Conservation (phyloP, 192 early-diverging fungal species). For the Podila verticillata region DNA sequence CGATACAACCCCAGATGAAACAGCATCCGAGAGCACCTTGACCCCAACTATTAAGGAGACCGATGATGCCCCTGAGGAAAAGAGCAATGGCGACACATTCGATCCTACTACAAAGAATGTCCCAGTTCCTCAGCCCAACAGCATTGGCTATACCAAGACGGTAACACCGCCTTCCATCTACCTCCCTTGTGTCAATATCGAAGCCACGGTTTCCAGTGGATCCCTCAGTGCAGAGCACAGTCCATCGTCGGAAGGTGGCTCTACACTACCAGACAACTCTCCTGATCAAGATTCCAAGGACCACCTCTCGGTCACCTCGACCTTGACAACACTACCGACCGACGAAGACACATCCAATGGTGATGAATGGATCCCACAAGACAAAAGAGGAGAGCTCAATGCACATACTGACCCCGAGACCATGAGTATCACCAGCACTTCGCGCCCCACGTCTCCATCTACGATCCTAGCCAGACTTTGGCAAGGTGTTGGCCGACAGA, state of each 20-base stretch:
- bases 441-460: not conserved
- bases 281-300: not conserved
- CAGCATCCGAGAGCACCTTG: not conserved
- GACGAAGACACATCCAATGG: not conserved
- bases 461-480: not conserved
- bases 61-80: not conserved
- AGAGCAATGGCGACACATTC: not conserved
- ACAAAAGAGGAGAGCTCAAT: not conserved
- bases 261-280: not conserved
- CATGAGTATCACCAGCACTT: not conserved
- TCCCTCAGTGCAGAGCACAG: too few species aligned
- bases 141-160: conserved; percentile 1
- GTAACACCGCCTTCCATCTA: not conserved
- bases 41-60: not conserved
- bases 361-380: not conserved
- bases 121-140: not conserved
- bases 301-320: not conserved
- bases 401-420: not conserved
- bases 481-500: not conserved
- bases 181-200: conserved; percentile 4
- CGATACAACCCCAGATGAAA: not conserved
- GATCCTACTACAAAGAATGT: not conserved
- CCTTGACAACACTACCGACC: not conserved
- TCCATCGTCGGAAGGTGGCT: too few species aligned
- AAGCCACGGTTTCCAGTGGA: conserved; percentile 4